These are phyloP conservation scores for Oxyria digyna DNA, from an alignment of 148 eudicot species.

Conservation along the genomic window DNA sequence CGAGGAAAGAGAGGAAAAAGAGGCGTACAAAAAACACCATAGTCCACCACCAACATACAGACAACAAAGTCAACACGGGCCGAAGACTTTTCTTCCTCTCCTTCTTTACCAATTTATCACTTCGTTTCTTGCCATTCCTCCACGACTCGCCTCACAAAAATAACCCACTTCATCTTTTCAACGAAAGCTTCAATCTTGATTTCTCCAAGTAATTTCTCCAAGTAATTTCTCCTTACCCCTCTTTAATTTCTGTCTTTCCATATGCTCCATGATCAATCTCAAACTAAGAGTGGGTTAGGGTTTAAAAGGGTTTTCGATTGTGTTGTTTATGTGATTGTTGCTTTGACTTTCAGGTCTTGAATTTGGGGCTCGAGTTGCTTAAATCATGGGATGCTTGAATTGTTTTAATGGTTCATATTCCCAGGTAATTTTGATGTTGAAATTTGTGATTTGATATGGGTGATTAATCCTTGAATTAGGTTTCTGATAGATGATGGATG, in stretches of 20 bases:
- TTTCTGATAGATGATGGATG: no score
- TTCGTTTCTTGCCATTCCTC: neutral
- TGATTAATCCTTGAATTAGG: neutral
- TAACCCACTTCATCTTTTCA: neutral
- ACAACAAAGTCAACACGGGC: conserved; percentile 3
- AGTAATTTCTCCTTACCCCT: neutral
- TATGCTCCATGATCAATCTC: neutral
- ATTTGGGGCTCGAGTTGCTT: neutral
- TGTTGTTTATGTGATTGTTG: neutral
- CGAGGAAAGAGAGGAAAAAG: neutral
- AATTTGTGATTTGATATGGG: neutral
- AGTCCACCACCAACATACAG: conserved; percentile 3
- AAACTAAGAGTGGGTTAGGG: neutral
- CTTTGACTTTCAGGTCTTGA: conserved; percentile 6
- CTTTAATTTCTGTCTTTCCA: neutral
- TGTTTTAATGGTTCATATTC: conserved; percentile 10
- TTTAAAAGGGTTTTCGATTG: neutral
- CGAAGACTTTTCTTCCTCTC: conserved; percentile 3
- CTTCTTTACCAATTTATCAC: neutral
- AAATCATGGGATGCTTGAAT: conserved; percentile 7
- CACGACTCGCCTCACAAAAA: neutral
- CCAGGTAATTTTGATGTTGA: neutral
- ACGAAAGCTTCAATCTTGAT: neutral
- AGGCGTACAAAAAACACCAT: neutral
- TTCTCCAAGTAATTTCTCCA: neutral